Evolutionary conservation across 2,329 filamentous ascomycete species (phyloP).

Genomic region (Pseudocercospora eumusae): DNA sequence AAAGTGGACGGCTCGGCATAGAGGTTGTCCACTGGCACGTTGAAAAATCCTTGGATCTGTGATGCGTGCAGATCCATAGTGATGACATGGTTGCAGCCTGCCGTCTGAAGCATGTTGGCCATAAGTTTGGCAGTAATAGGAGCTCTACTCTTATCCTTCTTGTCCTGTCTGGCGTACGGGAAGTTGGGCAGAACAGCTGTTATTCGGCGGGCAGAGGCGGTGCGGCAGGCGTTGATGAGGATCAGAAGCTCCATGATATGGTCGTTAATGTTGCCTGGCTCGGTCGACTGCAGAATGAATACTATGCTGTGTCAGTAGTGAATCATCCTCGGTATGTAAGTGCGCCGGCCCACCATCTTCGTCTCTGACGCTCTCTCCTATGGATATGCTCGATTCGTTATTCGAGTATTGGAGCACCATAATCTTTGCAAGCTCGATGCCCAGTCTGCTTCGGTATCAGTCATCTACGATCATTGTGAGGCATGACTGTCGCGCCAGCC

Average conservation of each 20-base stretch:
- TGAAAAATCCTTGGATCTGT: slow-evolving; percentile 96
- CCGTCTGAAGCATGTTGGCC: slow-evolving; percentile 95
- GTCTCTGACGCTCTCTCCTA: slow-evolving; percentile 92
- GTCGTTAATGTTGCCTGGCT: slow-evolving; percentile 95
- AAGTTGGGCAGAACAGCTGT: slow-evolving; percentile 96
- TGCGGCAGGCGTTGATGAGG: slow-evolving; percentile 95
- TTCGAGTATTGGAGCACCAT: slow-evolving; percentile 84
- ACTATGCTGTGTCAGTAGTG: slow-evolving; percentile 50
- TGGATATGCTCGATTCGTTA: slow-evolving; percentile 85
- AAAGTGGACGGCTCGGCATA: slow-evolving; percentile 93
- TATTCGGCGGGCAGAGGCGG: slow-evolving; percentile 81
- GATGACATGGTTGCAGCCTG: slow-evolving; percentile 89
- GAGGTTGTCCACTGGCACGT: slow-evolving; percentile 75
- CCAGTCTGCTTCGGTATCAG: slow-evolving; percentile 56
- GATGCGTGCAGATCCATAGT: slow-evolving; percentile 95
- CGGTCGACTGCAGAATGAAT: slow-evolving; percentile 94
- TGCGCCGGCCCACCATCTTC: slow-evolving; percentile 69
- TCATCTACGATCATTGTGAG: slow-evolving; percentile 7
- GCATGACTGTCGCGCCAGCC: slow-evolving; percentile 12
- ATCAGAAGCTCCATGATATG: slow-evolving; percentile 97
- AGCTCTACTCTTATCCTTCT: slow-evolving; percentile 95
- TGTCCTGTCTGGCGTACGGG: slow-evolving; percentile 94
- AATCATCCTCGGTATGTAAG: background rate
- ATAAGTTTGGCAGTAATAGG: slow-evolving; percentile 95
- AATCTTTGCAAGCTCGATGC: slow-evolving; percentile 76